Conservation (phyloP, 2,329 filamentous ascomycete species). For the Clonostachys rosea region DNA sequence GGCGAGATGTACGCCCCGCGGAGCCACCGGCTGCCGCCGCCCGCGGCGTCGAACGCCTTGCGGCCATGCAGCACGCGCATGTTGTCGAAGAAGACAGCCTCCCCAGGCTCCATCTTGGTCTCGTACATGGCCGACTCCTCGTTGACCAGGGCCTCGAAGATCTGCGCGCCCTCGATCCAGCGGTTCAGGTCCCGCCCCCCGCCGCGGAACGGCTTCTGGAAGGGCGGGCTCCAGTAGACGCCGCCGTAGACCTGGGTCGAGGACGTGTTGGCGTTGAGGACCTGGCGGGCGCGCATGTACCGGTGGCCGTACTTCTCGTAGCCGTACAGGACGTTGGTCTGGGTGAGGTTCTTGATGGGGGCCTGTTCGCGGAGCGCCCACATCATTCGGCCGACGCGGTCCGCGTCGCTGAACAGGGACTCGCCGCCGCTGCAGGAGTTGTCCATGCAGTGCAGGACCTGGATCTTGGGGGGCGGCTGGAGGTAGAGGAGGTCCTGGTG, state of each 20-base stretch:
- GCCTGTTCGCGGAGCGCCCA: conserved; percentile 12
- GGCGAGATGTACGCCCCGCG: conserved; percentile 77
- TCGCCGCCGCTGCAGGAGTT: conserved; percentile 78
- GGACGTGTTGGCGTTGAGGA: conserved; percentile 5
- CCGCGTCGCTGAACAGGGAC: conserved; percentile 79
- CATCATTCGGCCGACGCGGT: conserved; percentile 47
- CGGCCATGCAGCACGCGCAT: conserved; percentile 80
- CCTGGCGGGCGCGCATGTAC: conserved; percentile 39
- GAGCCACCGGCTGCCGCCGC: conserved; percentile 69
- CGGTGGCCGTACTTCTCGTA: conserved; percentile 63
- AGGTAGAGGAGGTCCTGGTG: conserved; percentile 96
- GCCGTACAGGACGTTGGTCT: conserved; percentile 50
- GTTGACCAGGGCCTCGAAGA: conserved; percentile 58
- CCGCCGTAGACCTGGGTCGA: conserved; percentile 11
- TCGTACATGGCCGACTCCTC: conserved; percentile 56
- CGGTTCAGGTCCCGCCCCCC: conserved; percentile 11
- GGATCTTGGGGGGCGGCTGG: conserved; percentile 70
- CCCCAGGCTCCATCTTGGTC: conserved; percentile 70
- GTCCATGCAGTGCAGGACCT: conserved; percentile 84
- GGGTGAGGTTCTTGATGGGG: conserved; percentile 12
- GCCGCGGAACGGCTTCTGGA: conserved; percentile 54
- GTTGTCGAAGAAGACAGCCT: conserved; percentile 94
- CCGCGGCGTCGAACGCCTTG: conserved; percentile 61
- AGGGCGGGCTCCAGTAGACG: conserved; percentile 70
- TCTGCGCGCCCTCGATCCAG: conserved; percentile 44